phyloP scores from a whole-genome alignment of 345 rosid species.

The thale cress (Arabidopsis thaliana) region TAIR10.1 NC_003074.8:3665501-3666000 shows the following conservation, averaged over 20 bases:
- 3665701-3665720: slow-evolving; percentile 27
- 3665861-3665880: not conserved
- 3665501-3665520: not conserved
- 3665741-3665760: slow-evolving; percentile 33
- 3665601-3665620: slow-evolving; percentile 9
- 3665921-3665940: no score
- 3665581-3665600: not conserved
- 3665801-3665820: slow-evolving; percentile 2
- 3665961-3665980: not conserved
- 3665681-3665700: not conserved
- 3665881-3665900: not conserved
- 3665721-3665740: slow-evolving; percentile 30
- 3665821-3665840: slow-evolving; percentile 11
- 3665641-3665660: not conserved
- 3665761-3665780: slow-evolving; percentile 22
- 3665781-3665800: slow-evolving; percentile 15
- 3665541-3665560: not conserved
- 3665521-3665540: not conserved
- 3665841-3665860: slow-evolving; percentile 12
- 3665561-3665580: no score
- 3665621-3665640: slow-evolving; percentile 9
- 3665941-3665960: not conserved
- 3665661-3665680: not conserved
- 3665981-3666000: not conserved
- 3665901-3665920: not conserved